Evolutionary conservation across 805 yeast genomes (phyloP), one percentile per base, ranked within the genome.

Genomic region (Yarrowia osloensis): DNA sequence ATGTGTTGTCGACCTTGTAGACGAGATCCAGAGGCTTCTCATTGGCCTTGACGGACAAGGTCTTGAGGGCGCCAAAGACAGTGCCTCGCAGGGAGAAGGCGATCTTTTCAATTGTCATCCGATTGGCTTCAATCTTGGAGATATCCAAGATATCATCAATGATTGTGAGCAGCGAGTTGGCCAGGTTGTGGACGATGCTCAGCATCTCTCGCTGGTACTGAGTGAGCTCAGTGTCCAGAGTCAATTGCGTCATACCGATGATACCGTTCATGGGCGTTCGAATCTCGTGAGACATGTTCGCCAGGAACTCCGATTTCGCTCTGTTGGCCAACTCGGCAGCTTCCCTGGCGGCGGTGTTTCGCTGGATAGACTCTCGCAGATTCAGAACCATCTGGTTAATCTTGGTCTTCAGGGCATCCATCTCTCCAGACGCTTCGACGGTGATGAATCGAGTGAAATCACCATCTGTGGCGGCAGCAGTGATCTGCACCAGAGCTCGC

Each of bases 391-490:
- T 89, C 80, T 88, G 93, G 76, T 89, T 84, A 70, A 84, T 83
- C 71, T 84, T 81, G 15, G 83, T 84, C 70, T 82, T 81, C 68
- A 86, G 73, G 4, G 81, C 81, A 69, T 82, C 86, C 97, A 91
- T 91, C 80, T 91, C 97, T 77, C 97, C 97, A 44, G 88, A 82
- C 0, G 97, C 97, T 74, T 91, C 97, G 68, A 91, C 97, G 0
- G 97, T 91, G 70, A 91, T 91, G 73, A 91, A 89, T 70, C 94
- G 83, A 0, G 97, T 91, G 77, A 91, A 91, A 76, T 91, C 97
- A 75, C 97, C 96, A 78, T 91, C 96, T 2, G 97, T 90, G 15
- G 96, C 97, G 31, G 97, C 95, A 28, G 95, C 96, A 0, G 97
- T 91, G 73, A 91, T 91, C 75, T 91, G 96, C 42, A 96, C 96